Evolutionary conservation across 345 rosid genomes (phyloP).

Genomic region (Linum trigynum): DNA sequence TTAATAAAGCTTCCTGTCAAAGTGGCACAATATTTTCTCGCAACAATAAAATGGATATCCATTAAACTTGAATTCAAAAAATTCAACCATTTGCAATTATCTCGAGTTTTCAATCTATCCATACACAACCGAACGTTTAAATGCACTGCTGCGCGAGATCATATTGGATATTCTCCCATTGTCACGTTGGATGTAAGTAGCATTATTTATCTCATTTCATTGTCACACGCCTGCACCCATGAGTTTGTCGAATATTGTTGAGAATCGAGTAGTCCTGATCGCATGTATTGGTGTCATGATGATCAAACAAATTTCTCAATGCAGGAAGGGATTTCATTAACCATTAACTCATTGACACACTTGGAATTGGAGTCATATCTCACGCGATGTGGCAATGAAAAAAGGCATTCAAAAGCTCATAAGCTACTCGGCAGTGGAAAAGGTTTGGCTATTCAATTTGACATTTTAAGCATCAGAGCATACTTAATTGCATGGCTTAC

Average conservation of each 20-base stretch:
- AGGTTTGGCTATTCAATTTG: slow-evolving; percentile 35
- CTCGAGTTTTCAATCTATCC: slow-evolving; percentile 49
- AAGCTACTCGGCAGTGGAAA: slow-evolving; percentile 75
- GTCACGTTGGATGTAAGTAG: slow-evolving; percentile 55
- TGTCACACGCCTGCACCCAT: not conserved
- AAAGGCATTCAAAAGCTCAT: slow-evolving; percentile 53
- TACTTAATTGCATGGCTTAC: not conserved
- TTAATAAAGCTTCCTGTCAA: slow-evolving; percentile 52
- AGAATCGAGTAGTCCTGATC: no score
- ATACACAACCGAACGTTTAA: slow-evolving; percentile 67
- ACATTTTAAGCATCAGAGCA: not conserved
- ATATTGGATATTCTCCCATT: slow-evolving; percentile 63
- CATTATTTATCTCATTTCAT: slow-evolving; percentile 4
- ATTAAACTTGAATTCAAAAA: slow-evolving; percentile 36
- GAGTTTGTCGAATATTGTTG: no score
- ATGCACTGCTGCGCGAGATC: slow-evolving; percentile 63
- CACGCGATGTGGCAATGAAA: slow-evolving; percentile 19
- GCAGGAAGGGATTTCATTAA: slow-evolving; percentile 70
- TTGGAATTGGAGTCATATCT: slow-evolving; percentile 36
- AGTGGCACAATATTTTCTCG: slow-evolving; percentile 32
- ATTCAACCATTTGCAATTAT: slow-evolving; percentile 33
- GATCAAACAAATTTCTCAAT: not conserved
- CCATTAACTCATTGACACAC: slow-evolving; percentile 56
- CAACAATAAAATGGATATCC: slow-evolving; percentile 40
- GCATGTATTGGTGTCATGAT: not conserved